A percentile compares a stretch with the other conserved stretches of the same genome.
phyloP scores from a whole-genome alignment of 768 basidiomycete species.

The Lenzites betulinus region DNA sequence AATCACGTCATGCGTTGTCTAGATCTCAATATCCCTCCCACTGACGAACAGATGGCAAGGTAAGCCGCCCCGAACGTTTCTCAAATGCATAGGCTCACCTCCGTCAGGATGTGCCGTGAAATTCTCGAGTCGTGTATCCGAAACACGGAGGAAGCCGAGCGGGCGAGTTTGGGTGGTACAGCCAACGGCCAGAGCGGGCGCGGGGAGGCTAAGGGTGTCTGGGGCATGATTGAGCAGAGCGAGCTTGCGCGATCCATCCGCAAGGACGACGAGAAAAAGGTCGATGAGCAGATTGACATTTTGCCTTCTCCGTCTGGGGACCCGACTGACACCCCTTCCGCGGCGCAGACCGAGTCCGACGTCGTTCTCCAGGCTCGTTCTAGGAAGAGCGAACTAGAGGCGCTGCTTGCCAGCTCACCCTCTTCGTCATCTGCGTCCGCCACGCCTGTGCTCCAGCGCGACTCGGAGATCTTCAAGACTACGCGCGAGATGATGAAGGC shows the following conservation, averaged over 20 bases:
- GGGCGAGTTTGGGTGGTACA: conserved; percentile 25
- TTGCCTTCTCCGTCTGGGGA: conserved; percentile 17
- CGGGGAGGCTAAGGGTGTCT: conserved; percentile 67
- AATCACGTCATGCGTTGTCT: conserved; percentile 90
- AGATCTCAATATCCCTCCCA: conserved; percentile 89
- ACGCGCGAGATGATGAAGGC: conserved; percentile 55
- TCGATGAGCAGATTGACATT: conserved; percentile 32
- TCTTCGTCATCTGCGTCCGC: conserved; percentile 22
- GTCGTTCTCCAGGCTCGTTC: conserved; percentile 48
- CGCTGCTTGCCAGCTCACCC: conserved; percentile 26
- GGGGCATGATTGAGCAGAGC: conserved; percentile 86
- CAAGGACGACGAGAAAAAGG: conserved; percentile 58
- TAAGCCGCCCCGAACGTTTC: conserved; percentile 29
- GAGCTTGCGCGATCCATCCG: conserved; percentile 74
- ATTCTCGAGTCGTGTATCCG: conserved; percentile 89
- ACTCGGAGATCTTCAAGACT: conserved; percentile 47
- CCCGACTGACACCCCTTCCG: conserved; percentile 27
- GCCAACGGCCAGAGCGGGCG: conserved; percentile 44
- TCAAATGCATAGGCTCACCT: conserved; percentile 1
- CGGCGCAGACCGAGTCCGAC: conserved; percentile 43
- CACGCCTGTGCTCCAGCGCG: conserved; percentile 2
- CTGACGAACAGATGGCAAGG: conserved; percentile 78
- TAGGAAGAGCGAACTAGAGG: conserved; percentile 34
- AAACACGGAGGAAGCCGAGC: conserved; percentile 89
- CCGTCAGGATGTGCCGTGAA: conserved; percentile 72